These are phyloP conservation scores for Saccharomycopsis babjevae DNA, from an alignment of 805 yeast genomes.

Conservation along the genomic window DNA sequence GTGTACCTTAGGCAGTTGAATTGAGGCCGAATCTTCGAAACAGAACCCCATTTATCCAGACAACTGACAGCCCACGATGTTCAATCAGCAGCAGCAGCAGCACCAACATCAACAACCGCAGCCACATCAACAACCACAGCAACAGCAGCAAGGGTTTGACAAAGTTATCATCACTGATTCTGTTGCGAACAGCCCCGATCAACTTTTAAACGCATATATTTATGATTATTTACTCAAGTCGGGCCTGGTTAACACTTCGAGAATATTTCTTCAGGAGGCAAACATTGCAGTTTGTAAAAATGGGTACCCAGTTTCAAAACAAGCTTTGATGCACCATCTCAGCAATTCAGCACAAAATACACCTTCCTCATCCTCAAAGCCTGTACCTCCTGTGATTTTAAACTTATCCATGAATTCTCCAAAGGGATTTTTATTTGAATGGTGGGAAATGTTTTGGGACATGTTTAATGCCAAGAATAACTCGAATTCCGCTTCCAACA, in stretches of 20 bases:
- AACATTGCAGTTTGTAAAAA: constrained; percentile 41
- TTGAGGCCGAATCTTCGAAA: no score
- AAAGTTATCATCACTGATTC: constrained; percentile 11
- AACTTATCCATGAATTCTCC: constrained; percentile 68
- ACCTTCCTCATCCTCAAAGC: neutral
- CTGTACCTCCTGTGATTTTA: constrained; percentile 24
- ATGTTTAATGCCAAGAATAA: constrained; percentile 67
- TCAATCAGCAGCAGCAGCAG: no score
- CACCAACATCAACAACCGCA: no score
- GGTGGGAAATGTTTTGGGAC: constrained; percentile 98
- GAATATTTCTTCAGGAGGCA: constrained; percentile 65
- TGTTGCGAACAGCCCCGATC: constrained; percentile 6
- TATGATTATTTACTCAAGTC: constrained; percentile 78
- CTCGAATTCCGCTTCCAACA: constrained; percentile 32
- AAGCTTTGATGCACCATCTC: constrained; percentile 5
- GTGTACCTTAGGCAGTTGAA: no score
- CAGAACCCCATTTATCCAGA: no score
- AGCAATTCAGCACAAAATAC: neutral
- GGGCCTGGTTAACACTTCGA: constrained; percentile 61
- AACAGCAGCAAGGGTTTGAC: constrained; percentile 1
- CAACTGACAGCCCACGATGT: no score
- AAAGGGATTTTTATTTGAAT: constrained; percentile 77
- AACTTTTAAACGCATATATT: constrained; percentile 61
- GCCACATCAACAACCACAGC: neutral
- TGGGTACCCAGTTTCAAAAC: constrained; percentile 25